phyloP scores from a whole-genome alignment of 768 basidiomycete genomes.

The Fomitopsis serialis region DNA sequence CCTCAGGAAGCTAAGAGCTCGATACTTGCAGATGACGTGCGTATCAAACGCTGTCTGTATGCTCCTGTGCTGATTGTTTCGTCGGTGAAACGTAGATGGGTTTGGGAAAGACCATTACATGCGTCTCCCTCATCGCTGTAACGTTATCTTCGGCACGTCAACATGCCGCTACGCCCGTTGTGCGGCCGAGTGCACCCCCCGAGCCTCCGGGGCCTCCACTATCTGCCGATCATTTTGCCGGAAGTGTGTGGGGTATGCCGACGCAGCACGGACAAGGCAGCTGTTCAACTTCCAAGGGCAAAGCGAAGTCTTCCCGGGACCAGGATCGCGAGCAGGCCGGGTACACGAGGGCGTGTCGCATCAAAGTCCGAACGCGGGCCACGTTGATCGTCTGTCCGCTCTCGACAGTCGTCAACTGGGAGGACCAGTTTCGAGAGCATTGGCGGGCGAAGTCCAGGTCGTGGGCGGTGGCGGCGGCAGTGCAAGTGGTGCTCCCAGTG shows the following conservation, averaged over 20 bases:
- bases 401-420: conserved; percentile 97
- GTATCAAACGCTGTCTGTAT: conserved; percentile 22
- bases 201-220: conserved; percentile 27
- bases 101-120: conserved; percentile 94
- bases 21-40: conserved; percentile 94
- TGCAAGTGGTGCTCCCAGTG: conserved; percentile 17
- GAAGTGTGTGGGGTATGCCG: conserved; percentile 86
- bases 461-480: conserved; percentile 66
- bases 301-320: conserved; percentile 59
- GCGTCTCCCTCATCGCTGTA: conserved; percentile 87
- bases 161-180: conserved; percentile 58
- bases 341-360: conserved; percentile 62
- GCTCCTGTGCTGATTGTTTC: conserved; percentile 11
- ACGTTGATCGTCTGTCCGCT: conserved; percentile 96
- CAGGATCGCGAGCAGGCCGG: conserved; percentile 72
- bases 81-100: conserved; percentile 84
- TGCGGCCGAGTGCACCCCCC: conserved; percentile 30
- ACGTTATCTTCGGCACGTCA: conserved; percentile 66
- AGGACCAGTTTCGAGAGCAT: conserved; percentile 96
- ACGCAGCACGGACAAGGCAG: conserved; percentile 16
- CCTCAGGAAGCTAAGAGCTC: conserved; percentile 79
- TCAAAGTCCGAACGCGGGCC: conserved; percentile 80
- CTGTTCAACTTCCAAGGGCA: conserved; percentile 47
- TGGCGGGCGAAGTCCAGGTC: conserved; percentile 83
- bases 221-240: conserved; percentile 58